phyloP scores from a whole-genome alignment of 441 rosid genomes.

The Adansonia madagascariensis region DNA sequence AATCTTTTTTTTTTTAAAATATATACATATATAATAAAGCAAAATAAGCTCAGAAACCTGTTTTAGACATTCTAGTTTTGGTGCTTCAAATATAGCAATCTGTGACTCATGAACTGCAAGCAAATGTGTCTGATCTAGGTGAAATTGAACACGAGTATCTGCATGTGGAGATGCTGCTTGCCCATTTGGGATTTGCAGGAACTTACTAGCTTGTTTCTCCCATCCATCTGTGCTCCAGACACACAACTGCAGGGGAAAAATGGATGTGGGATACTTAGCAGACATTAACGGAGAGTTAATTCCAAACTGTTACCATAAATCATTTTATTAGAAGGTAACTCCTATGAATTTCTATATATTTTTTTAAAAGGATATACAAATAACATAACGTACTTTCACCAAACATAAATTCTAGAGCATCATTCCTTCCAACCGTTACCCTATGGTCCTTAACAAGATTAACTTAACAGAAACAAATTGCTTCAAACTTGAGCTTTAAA shows the following conservation, averaged over 20 bases:
- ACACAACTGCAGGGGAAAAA: slow-evolving; percentile 49
- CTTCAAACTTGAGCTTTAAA: background rate
- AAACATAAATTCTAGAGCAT: background rate
- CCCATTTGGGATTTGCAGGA: slow-evolving; percentile 62
- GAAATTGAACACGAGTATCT: slow-evolving; percentile 79
- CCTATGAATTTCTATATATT: background rate
- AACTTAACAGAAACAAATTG: background rate
- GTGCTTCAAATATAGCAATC: slow-evolving; percentile 70
- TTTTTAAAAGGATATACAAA: background rate
- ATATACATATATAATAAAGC: background rate
- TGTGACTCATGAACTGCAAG: slow-evolving; percentile 75
- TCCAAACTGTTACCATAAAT: background rate
- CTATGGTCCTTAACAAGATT: background rate
- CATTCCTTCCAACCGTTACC: slow-evolving; percentile 8
- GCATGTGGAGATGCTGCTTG: slow-evolving; percentile 53
- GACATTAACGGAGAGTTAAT: background rate
- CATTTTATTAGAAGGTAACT: background rate
- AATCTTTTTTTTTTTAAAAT: too few relatives aligned
- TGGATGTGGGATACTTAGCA: background rate
- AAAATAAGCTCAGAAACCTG: slow-evolving; percentile 46
- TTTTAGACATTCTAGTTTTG: slow-evolving; percentile 67
- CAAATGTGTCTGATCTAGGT: slow-evolving; percentile 62
- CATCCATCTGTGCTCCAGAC: slow-evolving; percentile 88
- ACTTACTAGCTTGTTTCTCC: slow-evolving; percentile 81
- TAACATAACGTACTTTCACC: background rate